These are phyloP conservation scores for Prinsepia uniflora DNA, from an alignment of 306 rosid genomes.

Conservation along the genomic window DNA sequence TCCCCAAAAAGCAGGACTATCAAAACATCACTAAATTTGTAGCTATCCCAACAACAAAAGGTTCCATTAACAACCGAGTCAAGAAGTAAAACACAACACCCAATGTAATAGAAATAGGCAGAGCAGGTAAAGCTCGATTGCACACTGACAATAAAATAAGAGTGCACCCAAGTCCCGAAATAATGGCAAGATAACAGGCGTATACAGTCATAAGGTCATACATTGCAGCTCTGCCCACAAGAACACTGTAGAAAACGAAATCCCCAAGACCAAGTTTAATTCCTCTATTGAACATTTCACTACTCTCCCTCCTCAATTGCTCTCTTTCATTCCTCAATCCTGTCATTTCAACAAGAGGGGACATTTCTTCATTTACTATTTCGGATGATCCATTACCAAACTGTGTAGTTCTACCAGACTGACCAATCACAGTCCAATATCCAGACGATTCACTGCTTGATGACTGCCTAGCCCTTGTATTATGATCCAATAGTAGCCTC, in stretches of 20 bases:
- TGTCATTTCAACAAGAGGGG: slow-evolving; percentile 62
- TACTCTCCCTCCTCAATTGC: slow-evolving; percentile 25
- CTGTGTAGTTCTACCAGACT: slow-evolving; percentile 20
- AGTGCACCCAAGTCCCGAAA: slow-evolving; percentile 87
- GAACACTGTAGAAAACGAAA: slow-evolving; percentile 92
- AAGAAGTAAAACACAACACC: slow-evolving; percentile 84
- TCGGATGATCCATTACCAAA: slow-evolving; percentile 32
- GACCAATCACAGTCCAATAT: slow-evolving; percentile 24
- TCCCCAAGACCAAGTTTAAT: slow-evolving; percentile 95
- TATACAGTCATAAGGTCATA: slow-evolving; percentile 95
- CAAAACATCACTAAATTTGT: slow-evolving; percentile 86
- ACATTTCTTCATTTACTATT: slow-evolving; percentile 46
- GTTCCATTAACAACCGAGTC: slow-evolving; percentile 87
- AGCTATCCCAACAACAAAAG: slow-evolving; percentile 86
- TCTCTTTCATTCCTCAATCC: slow-evolving; percentile 36
- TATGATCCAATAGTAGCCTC: slow-evolving; percentile 56
- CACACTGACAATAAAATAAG: slow-evolving; percentile 77
- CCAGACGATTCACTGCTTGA: slow-evolving; percentile 36
- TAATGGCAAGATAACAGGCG: slow-evolving; percentile 94
- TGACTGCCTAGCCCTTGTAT: slow-evolving; percentile 27
- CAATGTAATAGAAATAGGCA: slow-evolving; percentile 77
- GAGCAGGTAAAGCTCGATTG: slow-evolving; percentile 80
- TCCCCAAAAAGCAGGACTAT: slow-evolving; percentile 17
- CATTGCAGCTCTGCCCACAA: slow-evolving; percentile 97
- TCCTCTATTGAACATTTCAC: slow-evolving; percentile 52